Evolutionary conservation across 176 grass and related monocot species (phyloP).

Genomic region (Puya raimondii): DNA sequence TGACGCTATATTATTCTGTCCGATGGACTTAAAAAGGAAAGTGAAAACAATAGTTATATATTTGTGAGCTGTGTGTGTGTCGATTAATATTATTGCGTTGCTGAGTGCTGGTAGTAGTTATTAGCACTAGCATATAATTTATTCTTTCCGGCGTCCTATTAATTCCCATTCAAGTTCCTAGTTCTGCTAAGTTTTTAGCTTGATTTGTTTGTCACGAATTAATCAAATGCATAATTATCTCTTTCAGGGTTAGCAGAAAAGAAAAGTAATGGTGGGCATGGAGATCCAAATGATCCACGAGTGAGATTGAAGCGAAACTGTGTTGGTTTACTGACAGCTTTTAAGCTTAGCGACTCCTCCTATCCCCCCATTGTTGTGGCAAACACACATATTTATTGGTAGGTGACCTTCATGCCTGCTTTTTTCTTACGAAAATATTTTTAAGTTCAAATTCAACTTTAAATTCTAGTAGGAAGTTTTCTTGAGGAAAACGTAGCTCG

Average conservation of each 20-base stretch:
- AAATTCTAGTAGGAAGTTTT: too few relatives aligned
- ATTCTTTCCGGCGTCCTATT: not conserved
- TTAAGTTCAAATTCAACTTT: too few relatives aligned
- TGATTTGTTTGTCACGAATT: not conserved
- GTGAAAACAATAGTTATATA: too few relatives aligned
- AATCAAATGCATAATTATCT: not conserved
- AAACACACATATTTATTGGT: slow-evolving; percentile 96
- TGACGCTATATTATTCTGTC: too few relatives aligned
- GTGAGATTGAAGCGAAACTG: slow-evolving; percentile 84
- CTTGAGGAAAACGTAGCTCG: too few relatives aligned
- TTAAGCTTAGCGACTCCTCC: slow-evolving; percentile 74
- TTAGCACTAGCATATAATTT: not conserved
- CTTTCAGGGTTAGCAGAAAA: slow-evolving; percentile 32
- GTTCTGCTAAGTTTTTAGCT: not conserved
- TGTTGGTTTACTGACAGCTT: slow-evolving; percentile 79
- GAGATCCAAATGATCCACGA: slow-evolving; percentile 81
- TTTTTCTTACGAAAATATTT: too few relatives aligned
- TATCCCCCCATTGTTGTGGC: slow-evolving; percentile 64
- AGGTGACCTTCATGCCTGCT: slow-evolving; percentile 9
- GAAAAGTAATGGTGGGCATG: slow-evolving; percentile 20
- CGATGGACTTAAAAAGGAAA: too few relatives aligned
- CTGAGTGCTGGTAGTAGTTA: too few relatives aligned
- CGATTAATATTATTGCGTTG: too few relatives aligned
- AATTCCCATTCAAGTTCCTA: not conserved
- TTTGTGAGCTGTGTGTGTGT: too few relatives aligned